Evolutionary conservation across 805 yeast species (phyloP), one percentile per base, ranked within the genome.

Genomic region (Candida vaughaniae): DNA sequence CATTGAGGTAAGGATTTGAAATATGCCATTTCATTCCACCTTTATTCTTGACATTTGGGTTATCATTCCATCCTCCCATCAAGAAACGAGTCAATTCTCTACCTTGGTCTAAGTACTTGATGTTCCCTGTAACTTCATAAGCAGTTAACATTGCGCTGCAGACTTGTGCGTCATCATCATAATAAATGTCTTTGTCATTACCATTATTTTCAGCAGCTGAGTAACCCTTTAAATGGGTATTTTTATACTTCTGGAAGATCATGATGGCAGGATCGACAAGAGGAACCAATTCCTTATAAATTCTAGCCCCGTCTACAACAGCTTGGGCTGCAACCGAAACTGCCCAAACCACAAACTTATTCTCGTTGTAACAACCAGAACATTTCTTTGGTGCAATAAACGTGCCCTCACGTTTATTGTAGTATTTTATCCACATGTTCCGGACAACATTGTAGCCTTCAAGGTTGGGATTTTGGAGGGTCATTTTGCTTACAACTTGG

Each of bases 111-210:
- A 82, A 61, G 51, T 66, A 78, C 31, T 62, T 61, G 46, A 61
- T 61, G 43, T 80, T 74, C 1, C 73, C 75, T 1, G 87, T 80
- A 16, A 78, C 85, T 50, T 81, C 88, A 51, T 77, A 82, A 2
- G 85, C 85, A 3, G 79, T 71, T 39, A 83, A 61, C 47, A 80
- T 64, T 3, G 81, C 82, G 48, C 79, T 67, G 11, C 84, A 82
- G 10, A 82, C 77, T 53, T 82, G 90, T 2, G 89, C 90, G 52
- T 82, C 84, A 51, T 82, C 90, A 51, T 82, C 88, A 44, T 78
- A 78, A 55, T 82, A 81, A 27, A 82, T 77, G 53, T 82, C 88
- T 34, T 62, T 62, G 55, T 81, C 82, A 31, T 74, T 80, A 16
- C 73, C 72, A 35, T 65, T 66, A 50, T 79, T 73, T 51, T 76